Percentiles rank a stretch among this genome's conserved stretches.
phyloP scores from a whole-genome alignment of 1,284 basidiomycete species.

The Cutaneotrichosporon arboriforme region DNA sequence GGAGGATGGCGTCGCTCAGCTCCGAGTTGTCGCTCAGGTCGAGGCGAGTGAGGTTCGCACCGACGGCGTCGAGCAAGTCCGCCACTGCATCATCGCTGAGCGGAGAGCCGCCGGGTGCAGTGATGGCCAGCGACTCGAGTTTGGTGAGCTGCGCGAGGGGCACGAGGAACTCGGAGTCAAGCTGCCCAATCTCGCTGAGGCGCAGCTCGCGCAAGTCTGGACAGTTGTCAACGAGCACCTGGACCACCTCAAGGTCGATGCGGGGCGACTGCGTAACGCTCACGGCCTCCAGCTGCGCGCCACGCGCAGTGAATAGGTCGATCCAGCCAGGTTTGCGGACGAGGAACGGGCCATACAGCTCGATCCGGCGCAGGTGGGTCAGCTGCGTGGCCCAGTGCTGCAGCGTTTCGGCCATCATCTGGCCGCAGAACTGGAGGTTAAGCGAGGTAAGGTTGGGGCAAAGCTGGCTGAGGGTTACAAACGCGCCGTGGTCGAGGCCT shows the following conservation, averaged over 20 bases:
- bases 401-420: slow-evolving; percentile 66
- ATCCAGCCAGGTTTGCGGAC: slow-evolving; percentile 72
- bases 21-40: slow-evolving; percentile 61
- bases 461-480: slow-evolving; percentile 64
- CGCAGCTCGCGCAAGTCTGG: slow-evolving; percentile 63
- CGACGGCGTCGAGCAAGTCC: slow-evolving; percentile 55
- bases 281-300: slow-evolving; percentile 63
- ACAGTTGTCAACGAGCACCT: slow-evolving; percentile 61
- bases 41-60: slow-evolving; percentile 55
- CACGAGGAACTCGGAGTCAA: slow-evolving; percentile 61
- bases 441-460: slow-evolving; percentile 74
- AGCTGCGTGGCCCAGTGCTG: slow-evolving; percentile 61
- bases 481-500: slow-evolving; percentile 65
- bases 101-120: slow-evolving; percentile 40
- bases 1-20: slow-evolving; percentile 58
- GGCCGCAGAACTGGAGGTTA: slow-evolving; percentile 81
- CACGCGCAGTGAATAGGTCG: slow-evolving; percentile 62
- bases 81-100: slow-evolving; percentile 59
- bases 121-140: slow-evolving; percentile 38
- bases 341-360: slow-evolving; percentile 84
- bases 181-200: slow-evolving; percentile 70
- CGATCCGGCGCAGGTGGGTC: slow-evolving; percentile 62
- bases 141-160: slow-evolving; percentile 50
- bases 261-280: slow-evolving; percentile 80
- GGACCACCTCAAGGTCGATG: slow-evolving; percentile 69